Conservation (phyloP, 208 protist species). For the Crithidia fasciculata region DNA sequence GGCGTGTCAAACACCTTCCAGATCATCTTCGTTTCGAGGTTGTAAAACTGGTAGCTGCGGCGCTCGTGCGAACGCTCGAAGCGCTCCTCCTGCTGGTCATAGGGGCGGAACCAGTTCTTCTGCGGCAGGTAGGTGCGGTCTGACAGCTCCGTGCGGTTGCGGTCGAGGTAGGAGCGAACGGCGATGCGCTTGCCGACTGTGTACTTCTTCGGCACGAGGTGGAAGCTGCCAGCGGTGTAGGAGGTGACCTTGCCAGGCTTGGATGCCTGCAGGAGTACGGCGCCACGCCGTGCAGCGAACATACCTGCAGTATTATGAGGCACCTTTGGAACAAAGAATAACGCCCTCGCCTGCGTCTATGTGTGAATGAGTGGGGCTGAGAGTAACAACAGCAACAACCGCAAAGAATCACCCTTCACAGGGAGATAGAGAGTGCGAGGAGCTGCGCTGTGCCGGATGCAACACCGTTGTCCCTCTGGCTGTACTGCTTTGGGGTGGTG, state of each 20-base stretch:
- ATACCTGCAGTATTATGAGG: neutral
- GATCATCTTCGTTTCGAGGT: slow-evolving; percentile 87
- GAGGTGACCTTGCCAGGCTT: slow-evolving; percentile 26
- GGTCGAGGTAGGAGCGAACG: slow-evolving; percentile 85
- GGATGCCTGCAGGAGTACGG: slow-evolving; percentile 25
- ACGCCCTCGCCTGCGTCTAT: too few relatives aligned
- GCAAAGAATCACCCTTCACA: too few relatives aligned
- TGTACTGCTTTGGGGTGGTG: too few relatives aligned
- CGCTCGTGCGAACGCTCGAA: slow-evolving; percentile 70
- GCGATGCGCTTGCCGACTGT: slow-evolving; percentile 83
- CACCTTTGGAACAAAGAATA: neutral
- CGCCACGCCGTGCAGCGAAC: slow-evolving; percentile 18
- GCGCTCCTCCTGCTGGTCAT: slow-evolving; percentile 36
- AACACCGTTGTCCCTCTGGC: too few relatives aligned
- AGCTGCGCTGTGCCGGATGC: too few relatives aligned
- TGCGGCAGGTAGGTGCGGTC: slow-evolving; percentile 90
- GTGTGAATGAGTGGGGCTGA: too few relatives aligned
- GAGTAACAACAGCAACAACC: too few relatives aligned
- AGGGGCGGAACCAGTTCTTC: slow-evolving; percentile 84
- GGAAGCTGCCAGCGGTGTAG: slow-evolving; percentile 67
- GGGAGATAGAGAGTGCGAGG: too few relatives aligned
- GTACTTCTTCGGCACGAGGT: slow-evolving; percentile 71
- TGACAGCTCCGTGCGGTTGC: slow-evolving; percentile 88
- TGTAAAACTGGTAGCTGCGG: slow-evolving; percentile 79
- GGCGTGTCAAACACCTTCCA: slow-evolving; percentile 91